A percentile compares a stretch with the other conserved stretches of the same genome.
Conservation (phyloP, 75 land plant genomes). For the Pinus albicaulis region DNA sequence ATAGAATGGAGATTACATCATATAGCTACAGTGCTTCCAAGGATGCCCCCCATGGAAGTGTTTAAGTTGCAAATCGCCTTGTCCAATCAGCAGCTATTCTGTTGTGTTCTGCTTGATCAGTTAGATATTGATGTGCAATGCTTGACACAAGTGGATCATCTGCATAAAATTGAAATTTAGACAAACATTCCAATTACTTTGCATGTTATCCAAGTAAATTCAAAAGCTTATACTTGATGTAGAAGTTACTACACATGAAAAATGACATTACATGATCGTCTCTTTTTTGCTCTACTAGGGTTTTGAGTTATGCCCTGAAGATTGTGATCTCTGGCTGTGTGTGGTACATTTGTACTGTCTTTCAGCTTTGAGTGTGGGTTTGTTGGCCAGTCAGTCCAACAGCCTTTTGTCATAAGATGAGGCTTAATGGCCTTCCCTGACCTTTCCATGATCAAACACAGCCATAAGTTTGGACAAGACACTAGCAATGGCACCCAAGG, state of each 20-base stretch:
- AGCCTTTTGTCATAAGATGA: no score
- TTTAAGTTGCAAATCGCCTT: conserved; percentile 58
- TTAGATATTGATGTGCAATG: conserved; percentile 78
- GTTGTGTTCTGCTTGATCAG: conserved; percentile 78
- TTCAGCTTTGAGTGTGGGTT: no score
- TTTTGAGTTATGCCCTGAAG: no score
- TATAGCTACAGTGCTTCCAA: no score
- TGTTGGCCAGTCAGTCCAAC: no score
- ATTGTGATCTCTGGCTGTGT: not conserved
- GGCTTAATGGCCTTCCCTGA: no score
- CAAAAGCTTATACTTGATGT: not conserved
- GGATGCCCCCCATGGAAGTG: no score
- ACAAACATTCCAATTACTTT: not conserved
- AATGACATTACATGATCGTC: not conserved
- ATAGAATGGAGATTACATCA: no score
- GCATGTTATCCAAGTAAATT: not conserved
- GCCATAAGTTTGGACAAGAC: no score
- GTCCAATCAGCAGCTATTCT: conserved; percentile 91
- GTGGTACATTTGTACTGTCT: no score
- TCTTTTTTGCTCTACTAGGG: not conserved
- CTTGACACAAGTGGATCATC: conserved; percentile 71
- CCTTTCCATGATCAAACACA: no score
- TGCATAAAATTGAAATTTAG: conserved; percentile 24
- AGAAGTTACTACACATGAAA: not conserved
- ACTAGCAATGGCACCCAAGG: no score